These are phyloP conservation scores for Pythium myriotylum DNA, from an alignment of 352 stramenopile genomes.

Conservation along the genomic window DNA sequence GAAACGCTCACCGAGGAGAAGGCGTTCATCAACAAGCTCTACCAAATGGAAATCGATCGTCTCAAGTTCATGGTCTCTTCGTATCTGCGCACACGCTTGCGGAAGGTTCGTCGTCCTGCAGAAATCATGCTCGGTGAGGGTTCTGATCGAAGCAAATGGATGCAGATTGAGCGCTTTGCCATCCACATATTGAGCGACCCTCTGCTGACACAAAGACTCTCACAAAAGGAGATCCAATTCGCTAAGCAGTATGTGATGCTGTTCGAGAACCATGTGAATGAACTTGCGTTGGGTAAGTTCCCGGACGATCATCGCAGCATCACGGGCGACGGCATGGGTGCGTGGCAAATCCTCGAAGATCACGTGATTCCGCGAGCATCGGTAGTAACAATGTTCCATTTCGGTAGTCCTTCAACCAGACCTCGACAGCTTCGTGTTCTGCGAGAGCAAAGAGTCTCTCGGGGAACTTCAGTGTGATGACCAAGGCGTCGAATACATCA, in stretches of 20 bases:
- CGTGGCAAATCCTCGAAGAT: too few relatives aligned
- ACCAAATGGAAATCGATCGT: conserved; percentile 90
- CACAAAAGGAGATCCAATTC: conserved; percentile 72
- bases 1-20: conserved; percentile 70
- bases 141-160: not conserved
- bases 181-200: conserved; percentile 57
- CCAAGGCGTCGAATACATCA: conserved; percentile 63
- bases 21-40: conserved; percentile 84
- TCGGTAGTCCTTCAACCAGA: conserved; percentile 64
- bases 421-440: conserved; percentile 84
- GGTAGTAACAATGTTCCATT: too few relatives aligned
- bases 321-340: conserved; percentile 71
- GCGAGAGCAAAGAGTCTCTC: conserved; percentile 59
- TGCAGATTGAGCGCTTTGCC: conserved; percentile 78
- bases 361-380: too few relatives aligned
- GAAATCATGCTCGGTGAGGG: not conserved
- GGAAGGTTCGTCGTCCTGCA: conserved; percentile 42
- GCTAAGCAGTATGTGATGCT: conserved; percentile 73
- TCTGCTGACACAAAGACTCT: conserved; percentile 55
- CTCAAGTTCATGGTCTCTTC: conserved; percentile 85
- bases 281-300: conserved; percentile 67
- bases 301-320: conserved; percentile 61
- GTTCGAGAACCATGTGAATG: conserved; percentile 73
- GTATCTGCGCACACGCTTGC: conserved; percentile 75
- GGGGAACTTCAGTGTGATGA: conserved; percentile 74